Percentiles rank a stretch among this genome's conserved stretches.
Evolutionary conservation across 495 filamentous ascomycete species (phyloP).

Genomic region (Trichoderma reesei): DNA sequence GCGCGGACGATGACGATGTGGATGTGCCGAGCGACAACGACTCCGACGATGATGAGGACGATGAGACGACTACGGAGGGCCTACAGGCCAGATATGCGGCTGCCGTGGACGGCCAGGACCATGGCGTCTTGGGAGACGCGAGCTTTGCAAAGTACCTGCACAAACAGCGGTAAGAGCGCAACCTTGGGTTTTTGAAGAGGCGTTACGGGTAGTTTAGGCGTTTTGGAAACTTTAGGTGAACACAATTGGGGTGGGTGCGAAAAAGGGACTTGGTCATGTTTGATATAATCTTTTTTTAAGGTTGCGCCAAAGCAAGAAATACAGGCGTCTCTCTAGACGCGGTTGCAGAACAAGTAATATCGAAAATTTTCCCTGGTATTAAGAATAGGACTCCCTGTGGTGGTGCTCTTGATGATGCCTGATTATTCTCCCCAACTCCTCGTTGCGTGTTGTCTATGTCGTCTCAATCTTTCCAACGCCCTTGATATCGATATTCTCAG

Average conservation of each 20-base stretch:
- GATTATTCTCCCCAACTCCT: not conserved
- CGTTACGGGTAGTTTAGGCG: conserved; percentile 6
- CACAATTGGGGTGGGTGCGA: conserved; percentile 18
- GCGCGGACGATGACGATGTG: conserved; percentile 30
- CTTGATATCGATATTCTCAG: not conserved
- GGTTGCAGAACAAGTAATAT: not conserved
- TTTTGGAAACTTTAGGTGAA: conserved; percentile 17
- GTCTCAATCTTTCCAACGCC: conserved; percentile 7
- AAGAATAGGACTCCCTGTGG: not conserved
- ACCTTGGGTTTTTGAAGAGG: not conserved
- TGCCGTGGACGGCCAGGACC: conserved; percentile 39
- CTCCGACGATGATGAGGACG: conserved; percentile 35
- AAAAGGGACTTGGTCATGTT: not conserved
- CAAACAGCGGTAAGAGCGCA: conserved; percentile 18
- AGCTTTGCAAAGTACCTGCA: conserved; percentile 53
- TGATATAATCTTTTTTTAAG: not conserved
- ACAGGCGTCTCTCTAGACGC: not conserved
- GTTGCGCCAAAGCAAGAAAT: not conserved
- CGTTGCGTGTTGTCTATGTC: not conserved
- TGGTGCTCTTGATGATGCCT: not conserved
- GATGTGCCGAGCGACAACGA: conserved; percentile 46
- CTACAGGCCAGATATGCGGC: conserved; percentile 52
- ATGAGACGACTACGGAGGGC: conserved; percentile 46
- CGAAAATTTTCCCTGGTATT: not conserved
- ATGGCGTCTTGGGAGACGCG: conserved; percentile 40